Evolutionary conservation across 495 filamentous ascomycete genomes (phyloP), one percentile per base, ranked within the genome.

Genomic region (Xylaria longipes): DNA sequence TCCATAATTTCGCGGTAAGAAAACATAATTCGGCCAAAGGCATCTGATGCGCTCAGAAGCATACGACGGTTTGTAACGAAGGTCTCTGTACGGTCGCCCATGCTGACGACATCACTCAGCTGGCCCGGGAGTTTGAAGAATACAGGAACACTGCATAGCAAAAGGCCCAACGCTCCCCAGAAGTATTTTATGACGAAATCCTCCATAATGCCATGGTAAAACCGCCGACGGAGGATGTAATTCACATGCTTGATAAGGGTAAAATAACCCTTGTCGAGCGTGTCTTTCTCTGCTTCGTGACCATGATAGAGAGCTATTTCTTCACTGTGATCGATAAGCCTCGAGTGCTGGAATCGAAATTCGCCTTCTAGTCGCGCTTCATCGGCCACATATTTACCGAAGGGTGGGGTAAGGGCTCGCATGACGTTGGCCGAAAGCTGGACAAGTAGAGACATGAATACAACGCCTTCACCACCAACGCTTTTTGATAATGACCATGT

Each of bases 131-230:
- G 85, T 82, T 93, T 94, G 85, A 98, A 93, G 80, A 99, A 99
- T 0, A 98, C 95, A 1, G 96, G 96, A 4, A 97, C 89, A 77
- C 94, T 95, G 84, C 97, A 98, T n/a, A 99, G 90, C 72, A 97
- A 81, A 75, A 98, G 87, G 7, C 96, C 96, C 58, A 99, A 74
- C 5, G 96, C 96, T 65, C 97, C 97, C 96, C 96, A 99, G 84
- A 97, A 96, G 77, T 99, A 99, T 82, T 99, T 99, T 76, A 98
- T 95, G 17, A 98, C 93, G 82, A 97, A 99, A 79, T 99, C 96
- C 78, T 99, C 97, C 96, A 98, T 98, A 72, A 99, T 91, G 15
- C 94, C 94, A 76, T 99, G 94, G 78, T 97, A 98, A 74, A 99
- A 91, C 35, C 96, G 87, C 69, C 93, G 84, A 43, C 94, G 87